Evolutionary conservation across 495 filamentous ascomycete genomes (phyloP), one percentile per base, ranked within the genome.

Genomic region (Amniculicola lignicola): DNA sequence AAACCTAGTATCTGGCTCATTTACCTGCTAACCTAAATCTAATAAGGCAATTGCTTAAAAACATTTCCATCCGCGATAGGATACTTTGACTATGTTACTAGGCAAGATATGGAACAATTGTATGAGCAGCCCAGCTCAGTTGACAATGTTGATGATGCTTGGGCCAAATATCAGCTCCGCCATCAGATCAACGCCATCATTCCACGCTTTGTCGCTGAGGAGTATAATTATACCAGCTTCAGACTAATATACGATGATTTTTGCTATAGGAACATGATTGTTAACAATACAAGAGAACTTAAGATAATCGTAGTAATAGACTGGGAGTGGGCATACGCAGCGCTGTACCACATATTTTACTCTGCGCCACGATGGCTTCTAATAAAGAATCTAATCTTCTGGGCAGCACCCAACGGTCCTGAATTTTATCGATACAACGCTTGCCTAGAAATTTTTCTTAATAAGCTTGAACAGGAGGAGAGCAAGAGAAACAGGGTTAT

Each of bases 51-150:
- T 51, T 51, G 47, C 40, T n/a, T 39, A 51, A 51, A 51, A 15
- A 29, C 38, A 35, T 55, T 48, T 25, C 22, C 39, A 16, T 55
- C 42, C 6, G 51, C 51, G 19, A 48, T 7, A 47, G 51, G 48
- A 18, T 55, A 55, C 51, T 55, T 55, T 22, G 21, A 55, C 12
- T 55, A 55, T 42, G 51, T 55, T 55, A 42, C 51, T 29, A 12
- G 48, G 41, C 51, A 55, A 22, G 51, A 55, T 55, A 16, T 55
- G 14, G 4, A 47, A 25, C 51, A 55, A 9, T 55, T 55, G 42
- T 16, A 55, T 47, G 42, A 25, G 28, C 51, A 55, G 31, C 18
- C 51, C 31, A 55, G 37, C 28, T 55, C 42, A 27, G 28, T 55
- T 28, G 27, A 55, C 51, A 19, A 47, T 22, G 51, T 42, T 55